phyloP scores from a whole-genome alignment of 768 basidiomycete genomes.

The Termitomyces sp. region DNA sequence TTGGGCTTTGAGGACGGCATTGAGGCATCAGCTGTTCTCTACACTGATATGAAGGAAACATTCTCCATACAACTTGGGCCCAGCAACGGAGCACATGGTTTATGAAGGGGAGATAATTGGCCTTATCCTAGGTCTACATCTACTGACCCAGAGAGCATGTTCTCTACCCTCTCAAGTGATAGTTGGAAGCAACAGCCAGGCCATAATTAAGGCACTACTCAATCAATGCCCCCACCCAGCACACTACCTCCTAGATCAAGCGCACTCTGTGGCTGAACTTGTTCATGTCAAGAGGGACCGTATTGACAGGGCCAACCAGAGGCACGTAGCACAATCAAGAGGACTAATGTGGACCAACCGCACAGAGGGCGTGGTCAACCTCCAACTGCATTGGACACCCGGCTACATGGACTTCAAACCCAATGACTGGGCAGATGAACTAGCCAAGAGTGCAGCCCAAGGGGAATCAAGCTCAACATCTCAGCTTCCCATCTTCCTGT shows the following conservation, averaged over 20 bases:
- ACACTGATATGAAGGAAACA: background rate
- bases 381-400: background rate
- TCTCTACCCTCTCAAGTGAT: background rate
- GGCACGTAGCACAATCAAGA: too few species aligned
- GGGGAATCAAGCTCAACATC: background rate
- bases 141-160: too few species aligned
- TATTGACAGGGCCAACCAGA: background rate
- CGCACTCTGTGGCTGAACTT: background rate
- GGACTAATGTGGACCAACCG: background rate
- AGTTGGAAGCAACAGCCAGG: background rate
- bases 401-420: background rate
- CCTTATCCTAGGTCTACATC: background rate
- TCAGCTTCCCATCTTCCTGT: too few species aligned
- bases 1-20: conserved; percentile 6
- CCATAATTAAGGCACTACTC: background rate
- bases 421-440: background rate
- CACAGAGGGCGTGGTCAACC: background rate
- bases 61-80: conserved; percentile 2
- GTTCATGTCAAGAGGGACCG: background rate
- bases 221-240: conserved; percentile 7
- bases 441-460: background rate
- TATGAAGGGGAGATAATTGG: background rate
- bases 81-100: background rate
- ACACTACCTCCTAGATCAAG: conserved; percentile 7
- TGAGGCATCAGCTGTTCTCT: conserved; percentile 2